These are phyloP conservation scores for Aureobasidium vineae DNA, from an alignment of 2,329 filamentous ascomycete genomes.

Conservation along the genomic window DNA sequence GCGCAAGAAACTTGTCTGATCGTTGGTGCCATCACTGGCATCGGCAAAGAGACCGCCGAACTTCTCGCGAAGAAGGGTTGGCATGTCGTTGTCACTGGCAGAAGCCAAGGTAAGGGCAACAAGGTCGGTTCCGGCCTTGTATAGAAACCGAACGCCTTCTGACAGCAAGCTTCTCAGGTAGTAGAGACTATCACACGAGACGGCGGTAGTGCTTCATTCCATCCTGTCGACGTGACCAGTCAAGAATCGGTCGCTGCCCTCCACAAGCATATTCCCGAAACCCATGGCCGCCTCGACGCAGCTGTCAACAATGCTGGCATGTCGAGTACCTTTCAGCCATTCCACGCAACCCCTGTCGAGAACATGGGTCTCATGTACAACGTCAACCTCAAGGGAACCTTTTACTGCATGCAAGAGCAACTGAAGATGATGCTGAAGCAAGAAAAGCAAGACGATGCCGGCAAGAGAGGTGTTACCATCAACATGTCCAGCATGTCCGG, in stretches of 20 bases:
- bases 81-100: slow-evolving; percentile 3
- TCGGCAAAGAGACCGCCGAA: slow-evolving; percentile 2
- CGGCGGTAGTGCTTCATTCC: neutral
- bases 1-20: neutral
- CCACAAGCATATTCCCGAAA: neutral
- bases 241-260: neutral
- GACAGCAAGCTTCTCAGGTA: neutral
- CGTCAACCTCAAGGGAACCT: slow-evolving; percentile 6
- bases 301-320: slow-evolving; percentile 20
- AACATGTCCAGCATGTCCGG: slow-evolving; percentile 14
- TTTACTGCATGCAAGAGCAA: slow-evolving; percentile 17
- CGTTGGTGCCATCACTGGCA: neutral
- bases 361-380: neutral
- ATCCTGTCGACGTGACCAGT: neutral
- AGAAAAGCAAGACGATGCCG: neutral
- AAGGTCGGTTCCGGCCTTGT: neutral
- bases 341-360: neutral
- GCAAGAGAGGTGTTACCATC: neutral
- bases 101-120: neutral
- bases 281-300: slow-evolving; percentile 2
- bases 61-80: slow-evolving; percentile 1
- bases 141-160: too few relatives aligned
- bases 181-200: neutral
- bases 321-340: neutral
- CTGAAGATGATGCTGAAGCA: slow-evolving; percentile 19